Base-by-base conservation (phyloP, 495 filamentous ascomycete species). In the Penicillium paxilli region DNA sequence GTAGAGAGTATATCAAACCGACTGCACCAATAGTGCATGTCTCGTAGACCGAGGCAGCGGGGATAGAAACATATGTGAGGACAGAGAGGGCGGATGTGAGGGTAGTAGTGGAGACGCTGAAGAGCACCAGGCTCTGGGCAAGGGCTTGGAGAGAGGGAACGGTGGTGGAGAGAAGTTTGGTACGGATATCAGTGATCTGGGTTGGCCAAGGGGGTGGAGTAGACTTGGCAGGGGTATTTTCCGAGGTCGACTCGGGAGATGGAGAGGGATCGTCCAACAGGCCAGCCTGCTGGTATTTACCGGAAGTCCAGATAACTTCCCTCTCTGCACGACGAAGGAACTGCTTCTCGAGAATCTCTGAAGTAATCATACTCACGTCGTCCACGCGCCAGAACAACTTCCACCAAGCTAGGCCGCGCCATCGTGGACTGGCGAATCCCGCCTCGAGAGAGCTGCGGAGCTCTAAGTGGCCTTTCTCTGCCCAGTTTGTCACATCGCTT, bases 371-470 rank as follows among this genome's bases (percentile, higher is more conserved):
- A 24, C 80, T 78, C 33, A 98, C 91, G 59, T 98, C 93, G 67
- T 98, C 94, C 41, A 90, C 90, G 11, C 88, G 86, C 91, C 91
- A 97, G 63, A 96, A 86, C 11, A 98, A 83, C 65, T 95, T 96
- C 89, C 90, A 98, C 94, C 93, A 98, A 9, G 81, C 79, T 1
- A 96, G 75, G 16, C 83, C 86, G 2, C 78, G 76, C 93, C 93
- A 98, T 22, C 80, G 69, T 33, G 72, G 76, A 32, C 83, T 83
- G 11, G 80, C 67, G 59, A 96, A 93, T 4, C 88, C 91, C 26
- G 75, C 66, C 50, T 91, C 86, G 1, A 98, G 84, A 26, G 87
- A 80, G 55, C 86, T 77, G 44, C 89, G 87, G 5, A 98, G 81
- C 62, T 98, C 93, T 1, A 83, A 81, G 64, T 98, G 94, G 2